Percentiles rank a stretch among this genome's conserved stretches.
Evolutionary conservation across 805 yeast genomes (phyloP).

Genomic region (Vanderwaltozyma polyspora): DNA sequence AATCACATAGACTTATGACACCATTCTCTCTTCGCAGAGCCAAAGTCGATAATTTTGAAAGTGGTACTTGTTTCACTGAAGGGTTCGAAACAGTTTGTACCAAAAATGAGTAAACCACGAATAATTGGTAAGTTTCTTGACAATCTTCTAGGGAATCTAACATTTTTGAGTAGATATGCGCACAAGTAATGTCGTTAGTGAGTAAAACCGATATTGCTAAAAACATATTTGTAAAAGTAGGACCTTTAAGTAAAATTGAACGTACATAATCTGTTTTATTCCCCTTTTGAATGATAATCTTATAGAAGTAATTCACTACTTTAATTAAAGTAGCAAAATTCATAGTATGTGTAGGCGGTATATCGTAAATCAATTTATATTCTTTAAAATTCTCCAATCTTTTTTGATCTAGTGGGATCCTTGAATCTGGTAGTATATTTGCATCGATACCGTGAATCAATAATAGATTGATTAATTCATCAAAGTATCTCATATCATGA

Average conservation of each 20-base stretch:
- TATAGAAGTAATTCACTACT: conserved; percentile 14
- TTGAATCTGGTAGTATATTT: conserved; percentile 42
- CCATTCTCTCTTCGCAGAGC: conserved; percentile 54
- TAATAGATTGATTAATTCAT: conserved; percentile 49
- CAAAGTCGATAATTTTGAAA: conserved; percentile 40
- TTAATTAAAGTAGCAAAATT: conserved; percentile 6
- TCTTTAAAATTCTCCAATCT: conserved; percentile 39
- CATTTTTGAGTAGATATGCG: conserved; percentile 23
- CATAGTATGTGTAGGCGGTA: conserved; percentile 10
- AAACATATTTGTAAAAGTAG: conserved; percentile 53
- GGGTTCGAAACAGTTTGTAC: conserved; percentile 38
- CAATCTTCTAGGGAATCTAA: conserved; percentile 28
- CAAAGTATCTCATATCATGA: conserved; percentile 72
- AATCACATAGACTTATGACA: conserved; percentile 61
- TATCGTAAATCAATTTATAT: conserved; percentile 12
- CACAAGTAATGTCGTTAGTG: not conserved
- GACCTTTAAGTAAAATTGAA: conserved; percentile 45
- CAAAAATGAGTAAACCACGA: conserved; percentile 47
- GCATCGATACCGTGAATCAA: conserved; percentile 66
- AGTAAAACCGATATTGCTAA: conserved; percentile 36
- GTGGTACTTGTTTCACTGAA: conserved; percentile 37
- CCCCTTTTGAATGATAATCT: conserved; percentile 5
- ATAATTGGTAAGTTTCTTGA: conserved; percentile 60
- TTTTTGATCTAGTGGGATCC: conserved; percentile 55
- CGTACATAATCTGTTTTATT: conserved; percentile 19